phyloP scores from a whole-genome alignment of 1,284 basidiomycete species.

The Cryptococcus sp. region DNA sequence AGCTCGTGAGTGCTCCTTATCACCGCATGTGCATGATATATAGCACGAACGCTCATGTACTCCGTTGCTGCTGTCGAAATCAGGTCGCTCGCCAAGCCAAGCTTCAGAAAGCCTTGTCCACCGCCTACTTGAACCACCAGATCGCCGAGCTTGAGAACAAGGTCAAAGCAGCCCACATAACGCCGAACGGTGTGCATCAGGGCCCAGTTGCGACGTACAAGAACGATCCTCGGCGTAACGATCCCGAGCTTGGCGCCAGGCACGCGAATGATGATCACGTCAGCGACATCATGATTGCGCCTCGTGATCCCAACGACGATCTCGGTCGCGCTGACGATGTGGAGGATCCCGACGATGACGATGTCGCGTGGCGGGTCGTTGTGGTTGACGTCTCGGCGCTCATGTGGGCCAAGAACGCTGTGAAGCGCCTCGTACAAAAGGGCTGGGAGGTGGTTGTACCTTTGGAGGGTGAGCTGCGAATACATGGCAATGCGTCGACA shows the following conservation, averaged over 20 bases:
- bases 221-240: neutral
- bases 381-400: constrained; percentile 85
- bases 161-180: constrained; percentile 28
- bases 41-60: too few species aligned
- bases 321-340: constrained; percentile 18
- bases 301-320: constrained; percentile 18
- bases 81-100: constrained; percentile 46
- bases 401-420: constrained; percentile 74
- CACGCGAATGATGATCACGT: neutral
- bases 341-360: constrained; percentile 18
- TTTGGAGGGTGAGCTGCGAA: constrained; percentile 70
- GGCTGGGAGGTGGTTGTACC: constrained; percentile 73
- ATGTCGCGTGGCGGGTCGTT: constrained; percentile 61
- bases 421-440: constrained; percentile 75
- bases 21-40: neutral
- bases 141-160: constrained; percentile 50
- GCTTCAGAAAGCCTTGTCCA: constrained; percentile 50
- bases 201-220: neutral
- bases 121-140: constrained; percentile 53
- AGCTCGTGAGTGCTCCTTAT: constrained; percentile 7
- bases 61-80: neutral
- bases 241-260: neutral
- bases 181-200: neutral
- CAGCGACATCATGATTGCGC: neutral
- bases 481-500: neutral